Evolutionary conservation across 768 basidiomycete genomes (phyloP), one percentile per base, ranked within the genome.

Genomic region (Peribolospora kevripleyi): DNA sequence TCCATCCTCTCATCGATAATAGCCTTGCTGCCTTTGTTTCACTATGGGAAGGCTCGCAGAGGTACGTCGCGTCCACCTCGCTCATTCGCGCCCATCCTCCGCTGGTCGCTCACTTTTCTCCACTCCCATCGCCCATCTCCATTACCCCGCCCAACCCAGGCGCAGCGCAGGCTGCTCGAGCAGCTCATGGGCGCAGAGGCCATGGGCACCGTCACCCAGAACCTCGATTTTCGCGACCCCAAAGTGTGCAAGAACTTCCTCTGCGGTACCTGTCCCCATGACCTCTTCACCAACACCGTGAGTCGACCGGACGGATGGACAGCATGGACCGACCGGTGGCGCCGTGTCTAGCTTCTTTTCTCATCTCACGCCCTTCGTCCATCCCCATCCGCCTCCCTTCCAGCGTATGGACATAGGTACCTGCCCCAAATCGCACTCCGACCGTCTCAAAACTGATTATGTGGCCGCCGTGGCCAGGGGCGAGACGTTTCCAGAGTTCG

Each of bases 181-280:
- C 90, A 93, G 90, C 93, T 91, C 87, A 95, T 95, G 90, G 91
- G 87, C n/a, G 84, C 91, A 49, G 91, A 98, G 71, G 88, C 93
- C 14, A 91, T 98, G 86, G 93, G 93, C 63, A 80, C 88, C 48
- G 79, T 84, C 48, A 86, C 84, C 62, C 80, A 82, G 60, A 90
- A 95, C 70, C 73, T 93, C 57, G 78, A 70, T 53, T 68, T 80
- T 59, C 90, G 88, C 84, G 85, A 90, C 69, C 88, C 91, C 63
- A 95, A 95, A 74, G 91, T 97, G 6, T 97, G 93, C 76, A 77
- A 83, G 66, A 95, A 97, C 71, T 97, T 87, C 72, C 71, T 97
- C 40, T 95, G 91, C 63, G 93, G 93, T 53, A 90, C 85, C n/a
- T 98, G 93, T 67, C 93, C 93, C 2, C 93, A 98, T 68, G 77